Evolutionary conservation across 2,329 filamentous ascomycete genomes (phyloP).

Genomic region (Amphichorda felina): DNA sequence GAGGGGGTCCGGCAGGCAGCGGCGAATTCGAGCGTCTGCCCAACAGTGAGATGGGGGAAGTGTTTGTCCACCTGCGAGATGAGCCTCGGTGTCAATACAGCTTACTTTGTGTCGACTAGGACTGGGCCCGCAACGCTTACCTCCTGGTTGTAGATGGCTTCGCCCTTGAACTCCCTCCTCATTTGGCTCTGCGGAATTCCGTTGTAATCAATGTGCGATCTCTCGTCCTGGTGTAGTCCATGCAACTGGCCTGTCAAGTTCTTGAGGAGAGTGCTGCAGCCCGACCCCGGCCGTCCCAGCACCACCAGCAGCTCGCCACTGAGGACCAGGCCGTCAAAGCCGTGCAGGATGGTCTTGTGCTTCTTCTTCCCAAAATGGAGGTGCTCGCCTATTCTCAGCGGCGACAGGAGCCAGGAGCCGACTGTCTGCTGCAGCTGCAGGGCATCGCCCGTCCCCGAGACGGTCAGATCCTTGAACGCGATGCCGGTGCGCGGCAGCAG

Average conservation of each 20-base stretch:
- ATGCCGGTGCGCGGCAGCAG: constrained; percentile 43
- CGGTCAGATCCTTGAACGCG: constrained; percentile 51
- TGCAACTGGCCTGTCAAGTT: constrained; percentile 47
- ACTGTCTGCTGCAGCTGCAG: constrained; percentile 60
- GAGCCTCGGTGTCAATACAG: background rate
- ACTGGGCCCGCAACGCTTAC: constrained; percentile 12
- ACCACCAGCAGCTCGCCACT: constrained; percentile 59
- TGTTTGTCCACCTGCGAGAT: constrained; percentile 50
- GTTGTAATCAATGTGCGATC: constrained; percentile 48
- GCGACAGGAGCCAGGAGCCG: constrained; percentile 42
- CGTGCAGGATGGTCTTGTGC: constrained; percentile 47
- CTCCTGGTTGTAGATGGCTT: constrained; percentile 66
- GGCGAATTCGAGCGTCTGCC: constrained; percentile 63
- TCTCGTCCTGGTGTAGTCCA: constrained; percentile 38
- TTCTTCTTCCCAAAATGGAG: constrained; percentile 32
- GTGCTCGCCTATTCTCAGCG: constrained; percentile 43
- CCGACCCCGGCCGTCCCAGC: constrained; percentile 52
- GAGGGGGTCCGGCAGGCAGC: constrained; percentile 56
- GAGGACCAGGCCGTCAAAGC: constrained; percentile 52
- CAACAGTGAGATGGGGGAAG: constrained; percentile 67
- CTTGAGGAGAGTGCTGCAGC: constrained; percentile 54
- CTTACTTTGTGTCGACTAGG: fast-evolving
- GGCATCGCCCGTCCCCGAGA: constrained; percentile 54
- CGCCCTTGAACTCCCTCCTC: constrained; percentile 49
- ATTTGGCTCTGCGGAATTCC: constrained; percentile 43